Evolutionary conservation across 768 basidiomycete genomes (phyloP), one percentile per base, ranked within the genome.

Genomic region (Mycena pura): DNA sequence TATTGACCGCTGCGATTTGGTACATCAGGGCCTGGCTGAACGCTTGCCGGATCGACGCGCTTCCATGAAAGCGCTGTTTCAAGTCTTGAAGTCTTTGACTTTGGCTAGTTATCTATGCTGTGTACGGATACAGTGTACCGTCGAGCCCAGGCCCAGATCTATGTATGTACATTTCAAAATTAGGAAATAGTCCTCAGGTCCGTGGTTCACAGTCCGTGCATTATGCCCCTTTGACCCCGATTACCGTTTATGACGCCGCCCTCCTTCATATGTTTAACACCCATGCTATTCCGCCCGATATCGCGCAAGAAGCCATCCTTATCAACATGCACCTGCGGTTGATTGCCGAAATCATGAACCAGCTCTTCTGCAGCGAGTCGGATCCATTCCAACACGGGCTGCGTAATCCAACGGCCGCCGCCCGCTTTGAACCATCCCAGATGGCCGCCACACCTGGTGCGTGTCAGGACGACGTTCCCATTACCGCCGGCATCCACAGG

Each of bases 401-500:
- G 41, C 31, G 53, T 55, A 21, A 45, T 29, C 53, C 53, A 55
- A n/a, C 53, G 53, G 9, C 53, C 53, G 3, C 52, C 52, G 14
- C 43, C 53, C 6, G 29, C 43, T n/a, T 55, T 55, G 41, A 45
- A 45, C 32, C 53, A 44, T 19, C 31, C 53, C 9, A 55, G 53
- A 55, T 55, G 53, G 3, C 53, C 53, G 4, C 53, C 53, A 17
- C 21, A 3, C 9, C 32, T 55, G 32, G 31, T 55, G 31, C 53
- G 53, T 34, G 17, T 44, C 15, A 55, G 21, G 1, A 55, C 53
- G 17, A 55, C 53, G 24, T 55, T 25, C 32, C 43, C 43, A 32
- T 45, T 55, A 0, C 43, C 43, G 2, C 32, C 53, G 3, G 38
- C 4, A 13, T 46, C 32, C 9, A 36, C 24, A 2, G 53, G 43